Conservation (phyloP, 805 yeast genomes). For the Kazachstania martiniae region DNA sequence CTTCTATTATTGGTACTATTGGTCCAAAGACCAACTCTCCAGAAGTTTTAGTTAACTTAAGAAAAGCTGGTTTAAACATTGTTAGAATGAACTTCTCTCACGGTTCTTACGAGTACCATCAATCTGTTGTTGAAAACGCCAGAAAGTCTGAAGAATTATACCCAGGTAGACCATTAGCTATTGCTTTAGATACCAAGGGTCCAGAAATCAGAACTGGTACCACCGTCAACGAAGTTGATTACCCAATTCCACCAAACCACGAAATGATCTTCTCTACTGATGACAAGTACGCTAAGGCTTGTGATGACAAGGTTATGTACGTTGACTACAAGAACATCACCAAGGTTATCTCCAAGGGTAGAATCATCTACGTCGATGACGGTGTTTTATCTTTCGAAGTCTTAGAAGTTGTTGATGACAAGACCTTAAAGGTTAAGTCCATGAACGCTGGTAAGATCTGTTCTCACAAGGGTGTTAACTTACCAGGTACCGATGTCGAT, state of each 20-base stretch:
- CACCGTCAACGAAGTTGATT: constrained; percentile 71
- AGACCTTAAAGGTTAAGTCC: constrained; percentile 77
- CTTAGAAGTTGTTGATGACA: constrained; percentile 63
- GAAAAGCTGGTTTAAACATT: constrained; percentile 96
- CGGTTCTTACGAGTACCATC: constrained; percentile 97
- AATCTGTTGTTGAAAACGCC: constrained; percentile 90
- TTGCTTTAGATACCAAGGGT: constrained; percentile 98
- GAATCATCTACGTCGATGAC: constrained; percentile 89
- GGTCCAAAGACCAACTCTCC: constrained; percentile 96
- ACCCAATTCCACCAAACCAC: constrained; percentile 73
- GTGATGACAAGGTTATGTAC: constrained; percentile 75
- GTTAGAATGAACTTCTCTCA: constrained; percentile 99
- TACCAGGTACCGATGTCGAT: constrained; percentile 98
- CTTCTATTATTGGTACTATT: constrained; percentile 96
- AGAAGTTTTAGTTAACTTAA: constrained; percentile 71
- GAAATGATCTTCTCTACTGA: constrained; percentile 92
- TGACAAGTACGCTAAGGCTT: constrained; percentile 57
- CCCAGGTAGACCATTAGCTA: constrained; percentile 94
- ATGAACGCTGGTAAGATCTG: constrained; percentile 92
- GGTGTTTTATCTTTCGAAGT: constrained; percentile 97
- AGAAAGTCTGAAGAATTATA: constrained; percentile 84
- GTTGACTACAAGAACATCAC: constrained; percentile 94
- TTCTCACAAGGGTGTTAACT: constrained; percentile 98
- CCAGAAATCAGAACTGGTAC: constrained; percentile 99
- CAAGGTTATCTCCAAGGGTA: constrained; percentile 81